A percentile compares a stretch with the other conserved stretches of the same genome.
Conservation (phyloP, 306 rosid species). For the Arachis stenosperma region DNA sequence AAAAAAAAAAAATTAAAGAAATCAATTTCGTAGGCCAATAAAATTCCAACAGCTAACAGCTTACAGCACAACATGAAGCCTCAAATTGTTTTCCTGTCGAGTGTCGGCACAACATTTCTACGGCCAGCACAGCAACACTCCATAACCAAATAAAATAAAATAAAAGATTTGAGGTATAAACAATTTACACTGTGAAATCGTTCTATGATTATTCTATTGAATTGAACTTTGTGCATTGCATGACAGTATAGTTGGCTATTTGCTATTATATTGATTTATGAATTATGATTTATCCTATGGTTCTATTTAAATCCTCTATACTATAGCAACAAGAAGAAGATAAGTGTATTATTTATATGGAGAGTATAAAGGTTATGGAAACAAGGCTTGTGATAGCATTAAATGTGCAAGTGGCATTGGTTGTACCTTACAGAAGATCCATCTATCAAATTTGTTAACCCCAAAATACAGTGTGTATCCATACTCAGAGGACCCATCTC, state of each 20-base stretch:
- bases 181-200: neutral
- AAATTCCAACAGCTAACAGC: neutral
- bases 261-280: no score
- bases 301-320: neutral
- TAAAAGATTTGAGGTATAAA: neutral
- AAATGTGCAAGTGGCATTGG: slow-evolving; percentile 35
- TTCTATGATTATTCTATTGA: neutral
- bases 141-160: no score
- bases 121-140: neutral
- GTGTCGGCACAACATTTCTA: slow-evolving; percentile 7
- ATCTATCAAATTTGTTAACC: slow-evolving; percentile 11
- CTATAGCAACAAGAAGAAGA: neutral
- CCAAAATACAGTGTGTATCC: slow-evolving; percentile 51
- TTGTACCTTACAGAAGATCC: slow-evolving; percentile 42
- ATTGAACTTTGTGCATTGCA: neutral
- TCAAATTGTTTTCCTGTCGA: neutral
- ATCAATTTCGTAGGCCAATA: neutral
- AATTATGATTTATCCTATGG: neutral
- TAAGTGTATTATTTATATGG: neutral
- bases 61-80: neutral
- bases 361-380: neutral
- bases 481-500: slow-evolving; percentile 34
- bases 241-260: neutral
- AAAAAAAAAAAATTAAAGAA: neutral
- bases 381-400: slow-evolving; percentile 49